Evolutionary conservation across 2,329 filamentous ascomycete genomes (phyloP).

Genomic region (Trichophaea hybrida): DNA sequence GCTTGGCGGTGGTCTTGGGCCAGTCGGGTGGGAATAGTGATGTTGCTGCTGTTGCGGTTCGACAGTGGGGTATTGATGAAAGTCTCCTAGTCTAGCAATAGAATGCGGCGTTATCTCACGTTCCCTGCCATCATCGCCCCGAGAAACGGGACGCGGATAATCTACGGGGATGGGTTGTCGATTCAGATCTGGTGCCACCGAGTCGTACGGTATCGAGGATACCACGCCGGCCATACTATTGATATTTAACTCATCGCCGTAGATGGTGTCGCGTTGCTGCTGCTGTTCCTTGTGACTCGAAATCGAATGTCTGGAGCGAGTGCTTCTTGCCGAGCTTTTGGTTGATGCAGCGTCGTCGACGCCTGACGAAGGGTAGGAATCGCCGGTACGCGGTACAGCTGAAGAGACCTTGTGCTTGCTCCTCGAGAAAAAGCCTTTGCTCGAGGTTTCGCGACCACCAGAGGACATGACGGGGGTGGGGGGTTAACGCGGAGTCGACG

Average conservation of each 20-base stretch:
- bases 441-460: constrained; percentile 3
- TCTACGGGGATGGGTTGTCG: constrained; percentile 60
- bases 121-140: constrained; percentile 46
- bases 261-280: constrained; percentile 24
- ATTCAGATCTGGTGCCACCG: constrained; percentile 43
- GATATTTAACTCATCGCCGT: constrained; percentile 21
- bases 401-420: constrained; percentile 24
- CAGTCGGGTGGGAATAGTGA: constrained; percentile 43
- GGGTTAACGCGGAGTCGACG: neutral
- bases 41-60: constrained; percentile 39
- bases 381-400: constrained; percentile 23
- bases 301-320: constrained; percentile 14
- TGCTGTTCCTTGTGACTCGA: constrained; percentile 13
- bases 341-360: constrained; percentile 26
- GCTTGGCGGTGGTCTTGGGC: constrained; percentile 44
- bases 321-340: constrained; percentile 12
- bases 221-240: constrained; percentile 54
- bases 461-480: constrained; percentile 3
- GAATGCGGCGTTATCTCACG: constrained; percentile 67
- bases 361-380: constrained; percentile 25
- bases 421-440: constrained; percentile 18
- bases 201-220: constrained; percentile 77
- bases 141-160: constrained; percentile 44
- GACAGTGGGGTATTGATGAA: constrained; percentile 74
- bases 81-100: constrained; percentile 63